A percentile compares a stretch with the other conserved stretches of the same genome.
phyloP scores from a whole-genome alignment of 495 filamentous ascomycete species.

The Pseudomonodictys pantanalensis region DNA sequence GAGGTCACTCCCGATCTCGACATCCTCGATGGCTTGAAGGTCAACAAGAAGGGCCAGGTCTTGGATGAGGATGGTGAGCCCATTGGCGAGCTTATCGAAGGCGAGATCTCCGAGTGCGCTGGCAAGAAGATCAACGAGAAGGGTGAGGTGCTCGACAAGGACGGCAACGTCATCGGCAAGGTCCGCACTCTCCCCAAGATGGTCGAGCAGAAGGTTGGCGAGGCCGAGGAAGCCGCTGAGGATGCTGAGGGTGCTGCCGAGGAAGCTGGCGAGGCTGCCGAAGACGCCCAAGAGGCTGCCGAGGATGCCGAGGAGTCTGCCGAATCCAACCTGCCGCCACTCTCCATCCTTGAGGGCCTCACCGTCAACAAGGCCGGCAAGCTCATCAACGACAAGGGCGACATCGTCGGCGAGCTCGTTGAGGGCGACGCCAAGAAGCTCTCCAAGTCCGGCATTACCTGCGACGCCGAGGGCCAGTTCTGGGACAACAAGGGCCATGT shows the following conservation, averaged over 20 bases:
- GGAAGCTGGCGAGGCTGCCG: conserved; percentile 43
- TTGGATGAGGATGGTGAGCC: conserved; percentile 53
- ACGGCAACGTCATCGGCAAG: conserved; percentile 45
- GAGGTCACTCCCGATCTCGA: conserved; percentile 39
- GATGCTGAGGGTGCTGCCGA: conserved; percentile 36
- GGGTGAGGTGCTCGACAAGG: conserved; percentile 51
- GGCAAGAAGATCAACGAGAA: conserved; percentile 55
- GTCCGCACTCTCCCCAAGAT: conserved; percentile 37
- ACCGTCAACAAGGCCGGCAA: conserved; percentile 62
- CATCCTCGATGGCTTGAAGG: conserved; percentile 46
- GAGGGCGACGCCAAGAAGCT: conserved; percentile 48
- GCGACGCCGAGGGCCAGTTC: conserved; percentile 44
- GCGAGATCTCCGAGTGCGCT: conserved; percentile 46
- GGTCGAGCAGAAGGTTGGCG: conserved; percentile 25
- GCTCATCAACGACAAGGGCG: conserved; percentile 42
- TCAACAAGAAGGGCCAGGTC: conserved; percentile 48
- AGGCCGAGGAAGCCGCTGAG: conserved; percentile 22
- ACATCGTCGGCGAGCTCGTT: conserved; percentile 44
- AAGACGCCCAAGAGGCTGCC: conserved; percentile 38
- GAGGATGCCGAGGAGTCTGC: conserved; percentile 39
- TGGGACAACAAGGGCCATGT: conserved; percentile 48
- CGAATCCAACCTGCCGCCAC: conserved; percentile 49
- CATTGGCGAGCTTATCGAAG: conserved; percentile 51
- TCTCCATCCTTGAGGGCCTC: conserved; percentile 60
- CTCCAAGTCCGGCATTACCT: conserved; percentile 39